Evolutionary conservation across 2,329 filamentous ascomycete genomes (phyloP).

Genomic region (Penicillium sp.): DNA sequence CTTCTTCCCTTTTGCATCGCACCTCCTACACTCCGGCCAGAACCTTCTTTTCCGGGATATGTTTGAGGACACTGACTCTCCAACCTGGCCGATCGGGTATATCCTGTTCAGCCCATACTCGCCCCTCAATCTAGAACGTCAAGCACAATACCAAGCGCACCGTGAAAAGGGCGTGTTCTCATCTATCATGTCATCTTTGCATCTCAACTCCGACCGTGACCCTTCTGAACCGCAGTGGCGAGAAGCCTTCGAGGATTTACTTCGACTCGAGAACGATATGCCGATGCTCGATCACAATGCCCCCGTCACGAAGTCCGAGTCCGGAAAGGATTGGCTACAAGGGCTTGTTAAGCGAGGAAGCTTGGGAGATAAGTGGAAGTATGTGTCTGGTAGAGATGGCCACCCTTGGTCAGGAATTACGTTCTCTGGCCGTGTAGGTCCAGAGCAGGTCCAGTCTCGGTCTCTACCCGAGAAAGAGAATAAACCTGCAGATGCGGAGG

Average conservation of each 20-base stretch:
- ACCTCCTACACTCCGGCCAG: constrained; percentile 28
- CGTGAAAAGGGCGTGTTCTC: constrained; percentile 30
- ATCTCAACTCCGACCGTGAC: constrained; percentile 31
- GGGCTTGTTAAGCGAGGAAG: constrained; percentile 42
- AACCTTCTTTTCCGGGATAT: constrained; percentile 30
- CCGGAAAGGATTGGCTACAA: constrained; percentile 39
- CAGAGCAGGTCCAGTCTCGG: constrained; percentile 3
- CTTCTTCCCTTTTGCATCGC: constrained; percentile 24
- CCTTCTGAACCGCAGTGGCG: constrained; percentile 47
- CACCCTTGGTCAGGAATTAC: constrained; percentile 25
- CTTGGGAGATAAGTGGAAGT: constrained; percentile 40
- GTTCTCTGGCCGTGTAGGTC: constrained; percentile 10
- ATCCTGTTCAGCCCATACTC: constrained; percentile 54
- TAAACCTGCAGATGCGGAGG: constrained; percentile 18
- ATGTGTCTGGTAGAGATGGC: constrained; percentile 20
- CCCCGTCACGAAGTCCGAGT: constrained; percentile 22
- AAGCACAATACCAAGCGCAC: constrained; percentile 31
- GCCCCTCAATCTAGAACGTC: constrained; percentile 52
- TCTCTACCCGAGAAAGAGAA: constrained; percentile 11
- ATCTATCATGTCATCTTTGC: constrained; percentile 34
- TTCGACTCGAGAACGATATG: constrained; percentile 48
- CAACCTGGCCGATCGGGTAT: constrained; percentile 42
- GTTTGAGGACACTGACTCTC: constrained; percentile 33
- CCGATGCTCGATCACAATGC: constrained; percentile 37
- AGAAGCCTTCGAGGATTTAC: constrained; percentile 58